Evolutionary conservation across 2,329 filamentous ascomycete species (phyloP).

Genomic region (Paracorniculantispora psalliotae): DNA sequence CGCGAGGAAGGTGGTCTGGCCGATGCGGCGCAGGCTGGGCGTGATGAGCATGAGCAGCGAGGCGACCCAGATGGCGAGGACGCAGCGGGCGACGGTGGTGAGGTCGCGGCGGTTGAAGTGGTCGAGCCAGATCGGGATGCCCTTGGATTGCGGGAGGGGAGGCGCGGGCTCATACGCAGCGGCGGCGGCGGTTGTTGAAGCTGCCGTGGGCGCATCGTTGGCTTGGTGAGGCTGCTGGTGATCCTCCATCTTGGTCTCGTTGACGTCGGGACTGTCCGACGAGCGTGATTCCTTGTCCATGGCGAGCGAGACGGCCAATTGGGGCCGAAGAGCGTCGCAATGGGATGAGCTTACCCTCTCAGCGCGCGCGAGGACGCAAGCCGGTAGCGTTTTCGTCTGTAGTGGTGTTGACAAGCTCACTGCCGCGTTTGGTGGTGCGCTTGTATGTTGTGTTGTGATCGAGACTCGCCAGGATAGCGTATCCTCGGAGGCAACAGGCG

Average conservation of each 20-base stretch:
- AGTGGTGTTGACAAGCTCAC: too few species aligned
- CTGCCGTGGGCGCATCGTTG: not conserved
- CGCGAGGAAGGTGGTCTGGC: conserved; percentile 41
- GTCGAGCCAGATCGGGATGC: conserved; percentile 25
- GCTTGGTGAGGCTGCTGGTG: not conserved
- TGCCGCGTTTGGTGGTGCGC: too few species aligned
- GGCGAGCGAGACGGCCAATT: not conserved
- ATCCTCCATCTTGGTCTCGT: not conserved
- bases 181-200: not conserved
- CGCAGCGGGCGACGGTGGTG: conserved; percentile 43
- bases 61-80: conserved; percentile 40
- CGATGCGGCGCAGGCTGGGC: conserved; percentile 35
- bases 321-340: not conserved
- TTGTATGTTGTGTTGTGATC: too few species aligned
- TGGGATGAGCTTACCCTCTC: too few species aligned
- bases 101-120: conserved; percentile 44
- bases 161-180: not conserved
- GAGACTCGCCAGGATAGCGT: too few species aligned
- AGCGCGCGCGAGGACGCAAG: too few species aligned
- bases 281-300: not conserved
- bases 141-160: not conserved
- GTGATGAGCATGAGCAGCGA: conserved; percentile 42
- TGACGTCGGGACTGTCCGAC: not conserved
- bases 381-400: too few species aligned
- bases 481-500: too few species aligned